phyloP scores from a whole-genome alignment of 1,284 basidiomycete species.

The Ustilago nuda region DNA sequence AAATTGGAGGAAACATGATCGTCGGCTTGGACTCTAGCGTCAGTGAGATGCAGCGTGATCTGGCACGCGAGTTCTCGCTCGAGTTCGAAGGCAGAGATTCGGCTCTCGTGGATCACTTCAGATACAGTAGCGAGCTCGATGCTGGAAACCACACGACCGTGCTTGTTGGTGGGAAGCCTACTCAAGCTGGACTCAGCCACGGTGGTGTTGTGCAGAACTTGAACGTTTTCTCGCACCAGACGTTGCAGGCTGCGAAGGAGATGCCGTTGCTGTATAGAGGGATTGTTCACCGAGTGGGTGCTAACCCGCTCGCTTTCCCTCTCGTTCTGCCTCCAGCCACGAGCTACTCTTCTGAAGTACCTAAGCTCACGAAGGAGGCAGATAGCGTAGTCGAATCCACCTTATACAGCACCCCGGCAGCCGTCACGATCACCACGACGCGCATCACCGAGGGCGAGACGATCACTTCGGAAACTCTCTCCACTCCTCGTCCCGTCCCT shows the following conservation, averaged over 20 bases:
- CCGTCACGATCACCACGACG: constrained; percentile 46
- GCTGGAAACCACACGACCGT: constrained; percentile 59
- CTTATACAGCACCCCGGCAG: constrained; percentile 31
- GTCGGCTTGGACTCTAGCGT: constrained; percentile 79
- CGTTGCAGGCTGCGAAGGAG: constrained; percentile 72
- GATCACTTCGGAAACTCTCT: constrained; percentile 22
- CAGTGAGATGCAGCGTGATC: constrained; percentile 71
- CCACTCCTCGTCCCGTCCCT: constrained; percentile 40
- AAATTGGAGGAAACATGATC: constrained; percentile 81
- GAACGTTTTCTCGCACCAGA: constrained; percentile 52
- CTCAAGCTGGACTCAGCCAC: constrained; percentile 10
- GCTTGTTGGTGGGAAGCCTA: constrained; percentile 43
- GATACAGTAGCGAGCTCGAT: constrained; percentile 47
- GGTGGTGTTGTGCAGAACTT: constrained; percentile 64
- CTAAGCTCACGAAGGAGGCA: constrained; percentile 70
- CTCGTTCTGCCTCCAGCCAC: constrained; percentile 79
- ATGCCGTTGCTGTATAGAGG: constrained; percentile 78
- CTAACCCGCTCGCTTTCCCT: constrained; percentile 84
- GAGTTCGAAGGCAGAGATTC: constrained; percentile 71
- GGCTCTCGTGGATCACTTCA: constrained; percentile 72
- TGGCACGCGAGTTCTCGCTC: constrained; percentile 73
- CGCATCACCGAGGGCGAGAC: constrained; percentile 40
- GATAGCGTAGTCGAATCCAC: constrained; percentile 24
- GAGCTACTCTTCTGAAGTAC: constrained; percentile 75
- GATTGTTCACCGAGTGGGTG: constrained; percentile 78